phyloP scores from a whole-genome alignment of 2,329 filamentous ascomycete species.

The Ophiostoma australiae region DNA sequence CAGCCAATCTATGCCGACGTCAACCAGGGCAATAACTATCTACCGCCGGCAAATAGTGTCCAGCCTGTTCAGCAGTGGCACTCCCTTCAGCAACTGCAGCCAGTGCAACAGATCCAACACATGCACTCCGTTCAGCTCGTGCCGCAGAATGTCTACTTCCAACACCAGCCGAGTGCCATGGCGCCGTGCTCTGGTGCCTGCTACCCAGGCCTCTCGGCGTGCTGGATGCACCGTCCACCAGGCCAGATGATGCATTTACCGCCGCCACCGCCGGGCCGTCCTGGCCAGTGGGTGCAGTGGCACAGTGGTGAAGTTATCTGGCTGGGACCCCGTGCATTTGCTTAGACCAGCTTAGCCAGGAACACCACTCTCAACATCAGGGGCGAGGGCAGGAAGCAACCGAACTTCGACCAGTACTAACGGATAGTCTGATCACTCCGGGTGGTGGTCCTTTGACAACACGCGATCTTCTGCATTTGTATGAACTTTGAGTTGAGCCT shows the following conservation, averaged over 20 bases:
- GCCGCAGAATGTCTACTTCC: not conserved
- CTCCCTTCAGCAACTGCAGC: not conserved
- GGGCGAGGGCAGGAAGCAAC: conserved; percentile 22
- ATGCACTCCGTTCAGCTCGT: not conserved
- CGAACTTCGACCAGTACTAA: not conserved
- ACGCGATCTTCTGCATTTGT: no score
- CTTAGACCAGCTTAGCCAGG: conserved; percentile 33
- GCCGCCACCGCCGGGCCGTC: conserved; percentile 20
- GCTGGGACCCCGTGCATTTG: conserved; percentile 37
- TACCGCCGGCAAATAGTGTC: not conserved
- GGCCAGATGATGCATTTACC: conserved; percentile 18
- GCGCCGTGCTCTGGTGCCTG: not conserved
- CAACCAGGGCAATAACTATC: not conserved
- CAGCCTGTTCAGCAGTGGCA: not conserved
- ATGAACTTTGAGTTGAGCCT: no score
- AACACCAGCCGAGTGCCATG: not conserved
- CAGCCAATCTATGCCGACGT: not conserved
- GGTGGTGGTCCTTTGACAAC: no score
- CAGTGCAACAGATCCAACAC: not conserved
- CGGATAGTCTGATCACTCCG: not conserved
- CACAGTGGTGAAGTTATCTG: conserved; percentile 49
- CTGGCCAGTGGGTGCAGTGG: conserved; percentile 22
- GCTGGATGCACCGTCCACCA: conserved; percentile 25
- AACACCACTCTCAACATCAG: conserved; percentile 23
- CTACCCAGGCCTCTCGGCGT: conserved; percentile 7